Evolutionary conservation across 306 rosid species (phyloP), one percentile per base, ranked within the genome.

Genomic region (Amphicarpaea edgeworthii): DNA sequence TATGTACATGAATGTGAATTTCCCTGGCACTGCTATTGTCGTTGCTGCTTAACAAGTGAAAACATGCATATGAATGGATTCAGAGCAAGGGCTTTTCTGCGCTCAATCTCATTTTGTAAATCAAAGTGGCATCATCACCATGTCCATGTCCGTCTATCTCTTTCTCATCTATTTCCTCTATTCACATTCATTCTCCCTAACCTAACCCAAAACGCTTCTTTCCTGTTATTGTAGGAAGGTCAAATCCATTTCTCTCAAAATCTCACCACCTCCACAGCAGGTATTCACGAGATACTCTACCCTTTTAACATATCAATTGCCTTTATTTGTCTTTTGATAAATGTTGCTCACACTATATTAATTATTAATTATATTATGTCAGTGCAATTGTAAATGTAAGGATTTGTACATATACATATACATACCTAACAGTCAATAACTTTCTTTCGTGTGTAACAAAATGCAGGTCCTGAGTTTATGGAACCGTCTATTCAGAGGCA

Each of bases 401-500:
- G 3, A 30, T 30, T 30, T 30, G 5, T 30, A 30, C 34, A 30
- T n/a, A n/a, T n/a, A n/a, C n/a, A n/a, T n/a, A n/a, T n/a, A n/a
- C n/a, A n/a, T n/a, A n/a, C n/a, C n/a, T n/a, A n/a, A 28, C 54
- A 8, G 45, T 24, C 49, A 51, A 17, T 54, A 24, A 62, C 46
- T 53, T 61, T 49, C 40, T 38, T 71, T 47, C 17, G 21, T 30
- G 58, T 69, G 37, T 67, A 63, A 42, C 70, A 19, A 62, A 77
- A 45, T 84, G 85, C 77, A 86, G 89, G 81, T 60, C 16, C 24
- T 42, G 64, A 74, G 50, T 78, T 75, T 75, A 40, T 53, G 71
- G 84, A 77, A 62, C 70, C 83, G 7, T 75, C 74, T 59, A 50
- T 84, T 85, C 92, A 88, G 82, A 76, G 45, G 84, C 81, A 86